A percentile compares a stretch with the other conserved stretches of the same genome.
phyloP scores from a whole-genome alignment of 1,139 yeast species.

The Zygosaccharomyces pseudobailii region DNA sequence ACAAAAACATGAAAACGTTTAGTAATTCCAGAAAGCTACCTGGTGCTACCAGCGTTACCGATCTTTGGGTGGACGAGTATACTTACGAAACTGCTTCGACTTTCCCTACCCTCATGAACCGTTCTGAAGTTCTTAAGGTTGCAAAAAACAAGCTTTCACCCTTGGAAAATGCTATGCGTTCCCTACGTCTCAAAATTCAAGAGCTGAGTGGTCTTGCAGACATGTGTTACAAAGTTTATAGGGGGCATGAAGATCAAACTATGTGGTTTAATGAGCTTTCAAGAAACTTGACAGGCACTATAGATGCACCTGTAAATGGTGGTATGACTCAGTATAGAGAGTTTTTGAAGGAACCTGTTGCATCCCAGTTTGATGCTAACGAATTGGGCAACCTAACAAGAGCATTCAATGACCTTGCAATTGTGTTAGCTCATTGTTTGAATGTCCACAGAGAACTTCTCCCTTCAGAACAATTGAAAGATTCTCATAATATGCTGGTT shows the following conservation, averaged over 20 bases:
- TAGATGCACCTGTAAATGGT: constrained; percentile 89
- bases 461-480: constrained; percentile 47
- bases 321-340: constrained; percentile 82
- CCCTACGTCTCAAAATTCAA: constrained; percentile 62
- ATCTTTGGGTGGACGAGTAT: constrained; percentile 86
- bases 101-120: constrained; percentile 85
- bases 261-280: constrained; percentile 64
- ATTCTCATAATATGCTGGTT: constrained; percentile 63
- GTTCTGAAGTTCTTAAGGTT: constrained; percentile 62
- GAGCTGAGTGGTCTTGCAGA: constrained; percentile 68
- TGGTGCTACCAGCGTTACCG: constrained; percentile 66
- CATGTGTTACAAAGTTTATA: constrained; percentile 52
- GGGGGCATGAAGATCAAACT: constrained; percentile 48
- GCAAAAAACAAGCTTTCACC: constrained; percentile 69
- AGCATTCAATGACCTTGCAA: constrained; percentile 67
- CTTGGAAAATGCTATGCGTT: constrained; percentile 71
- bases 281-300: constrained; percentile 78
- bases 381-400: constrained; percentile 49
- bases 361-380: constrained; percentile 41
- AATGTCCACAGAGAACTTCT: constrained; percentile 64
- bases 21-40: constrained; percentile 68
- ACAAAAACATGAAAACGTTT: constrained; percentile 66
- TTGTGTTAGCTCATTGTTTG: constrained; percentile 62
- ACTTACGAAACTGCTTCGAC: constrained; percentile 70
- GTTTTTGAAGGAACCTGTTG: constrained; percentile 44